Evolutionary conservation across 1,284 basidiomycete species (phyloP).

Genomic region (Papiliotrema terrestris): DNA sequence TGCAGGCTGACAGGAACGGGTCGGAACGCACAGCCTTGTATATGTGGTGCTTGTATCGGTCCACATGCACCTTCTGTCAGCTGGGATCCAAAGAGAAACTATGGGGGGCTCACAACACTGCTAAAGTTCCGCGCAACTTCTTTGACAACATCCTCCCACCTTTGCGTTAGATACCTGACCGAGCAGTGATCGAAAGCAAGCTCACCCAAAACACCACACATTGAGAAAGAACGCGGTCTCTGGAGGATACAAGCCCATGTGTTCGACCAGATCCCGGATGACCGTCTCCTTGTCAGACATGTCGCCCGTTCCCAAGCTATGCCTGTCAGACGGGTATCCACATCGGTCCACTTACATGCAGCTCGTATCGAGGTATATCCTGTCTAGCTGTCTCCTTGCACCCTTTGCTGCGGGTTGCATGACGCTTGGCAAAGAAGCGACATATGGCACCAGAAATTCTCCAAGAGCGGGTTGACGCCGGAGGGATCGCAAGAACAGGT

Average conservation of each 20-base stretch:
- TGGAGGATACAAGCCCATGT: slow-evolving; percentile 65
- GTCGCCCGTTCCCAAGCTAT: slow-evolving; percentile 55
- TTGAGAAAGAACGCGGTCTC: slow-evolving; percentile 81
- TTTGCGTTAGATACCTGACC: slow-evolving; percentile 3
- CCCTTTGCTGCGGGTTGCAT: not conserved
- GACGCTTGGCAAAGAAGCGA: not conserved
- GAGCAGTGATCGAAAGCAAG: not conserved
- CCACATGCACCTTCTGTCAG: slow-evolving; percentile 69
- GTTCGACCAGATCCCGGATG: slow-evolving; percentile 60
- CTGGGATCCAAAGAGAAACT: not conserved
- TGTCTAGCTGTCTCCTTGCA: slow-evolving; percentile 54
- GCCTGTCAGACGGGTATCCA: not conserved
- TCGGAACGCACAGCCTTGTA: slow-evolving; percentile 58
- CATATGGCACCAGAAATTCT: slow-evolving; percentile 58
- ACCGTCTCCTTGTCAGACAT: slow-evolving; percentile 73
- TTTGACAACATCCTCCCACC: slow-evolving; percentile 76
- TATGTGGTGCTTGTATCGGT: slow-evolving; percentile 75
- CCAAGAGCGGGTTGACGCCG: slow-evolving; percentile 65
- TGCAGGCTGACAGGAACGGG: slow-evolving; percentile 61
- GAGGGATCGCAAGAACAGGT: slow-evolving; percentile 67
- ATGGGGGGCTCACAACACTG: slow-evolving; percentile 53
- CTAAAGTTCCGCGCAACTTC: slow-evolving; percentile 64
- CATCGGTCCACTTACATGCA: slow-evolving; percentile 33
- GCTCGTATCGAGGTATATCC: slow-evolving; percentile 80
- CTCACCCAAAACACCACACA: slow-evolving; percentile 80